Evolutionary conservation across 495 filamentous ascomycete species (phyloP).

Genomic region (Lasiosphaeria hispida): DNA sequence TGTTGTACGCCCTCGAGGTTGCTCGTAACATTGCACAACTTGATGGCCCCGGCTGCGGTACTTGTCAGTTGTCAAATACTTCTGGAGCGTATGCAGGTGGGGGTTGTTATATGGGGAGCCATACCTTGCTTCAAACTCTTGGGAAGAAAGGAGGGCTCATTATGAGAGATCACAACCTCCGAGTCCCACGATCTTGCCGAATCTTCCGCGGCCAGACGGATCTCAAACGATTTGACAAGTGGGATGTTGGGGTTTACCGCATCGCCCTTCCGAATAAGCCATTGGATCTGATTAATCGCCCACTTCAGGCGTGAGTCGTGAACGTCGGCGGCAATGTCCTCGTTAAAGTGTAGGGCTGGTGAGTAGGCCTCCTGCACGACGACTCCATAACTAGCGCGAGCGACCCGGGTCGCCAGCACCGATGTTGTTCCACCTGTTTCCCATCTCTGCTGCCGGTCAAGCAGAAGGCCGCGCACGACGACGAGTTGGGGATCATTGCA

Average conservation of each 20-base stretch:
- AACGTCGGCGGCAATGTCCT: constrained; percentile 41
- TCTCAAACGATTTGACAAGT: constrained; percentile 42
- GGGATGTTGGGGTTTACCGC: constrained; percentile 35
- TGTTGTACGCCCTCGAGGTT: constrained; percentile 35
- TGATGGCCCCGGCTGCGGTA: constrained; percentile 38
- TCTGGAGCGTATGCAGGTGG: too few species aligned
- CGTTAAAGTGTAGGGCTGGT: constrained; percentile 41
- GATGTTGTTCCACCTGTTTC: constrained; percentile 32
- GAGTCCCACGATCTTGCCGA: constrained; percentile 43
- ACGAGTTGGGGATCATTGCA: constrained; percentile 59
- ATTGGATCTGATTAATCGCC: constrained; percentile 53
- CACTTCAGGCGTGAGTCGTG: constrained; percentile 45
- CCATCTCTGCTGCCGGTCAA: constrained; percentile 53
- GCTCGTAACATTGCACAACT: constrained; percentile 39
- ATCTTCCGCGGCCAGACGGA: constrained; percentile 44
- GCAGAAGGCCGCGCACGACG: constrained; percentile 54
- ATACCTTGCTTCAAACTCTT: constrained; percentile 38
- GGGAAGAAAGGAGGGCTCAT: constrained; percentile 41
- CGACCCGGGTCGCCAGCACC: constrained; percentile 48
- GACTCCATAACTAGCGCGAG: constrained; percentile 57
- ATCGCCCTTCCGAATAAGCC: constrained; percentile 54
- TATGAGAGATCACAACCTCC: constrained; percentile 48
- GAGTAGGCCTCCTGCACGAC: constrained; percentile 48
- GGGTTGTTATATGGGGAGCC: neutral
- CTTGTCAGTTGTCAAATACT: too few species aligned